These are phyloP conservation scores for Bocquillonia castaneifolia DNA, from an alignment of 441 rosid genomes.

Conservation along the genomic window DNA sequence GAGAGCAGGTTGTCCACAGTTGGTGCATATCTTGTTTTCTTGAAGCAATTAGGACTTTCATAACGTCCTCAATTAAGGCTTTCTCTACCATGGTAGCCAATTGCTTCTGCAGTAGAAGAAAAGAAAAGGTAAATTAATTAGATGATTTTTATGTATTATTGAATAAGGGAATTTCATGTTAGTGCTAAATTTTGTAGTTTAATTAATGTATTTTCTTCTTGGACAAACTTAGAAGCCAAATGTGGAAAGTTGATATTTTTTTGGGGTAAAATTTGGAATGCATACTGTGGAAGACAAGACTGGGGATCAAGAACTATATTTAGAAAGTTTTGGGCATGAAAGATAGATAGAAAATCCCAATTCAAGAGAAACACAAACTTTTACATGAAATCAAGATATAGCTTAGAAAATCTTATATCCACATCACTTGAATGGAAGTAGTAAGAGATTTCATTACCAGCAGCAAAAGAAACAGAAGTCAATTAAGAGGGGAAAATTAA, in stretches of 20 bases:
- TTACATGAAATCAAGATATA: constrained; percentile 36
- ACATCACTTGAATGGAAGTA: constrained; percentile 13
- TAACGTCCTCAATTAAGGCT: constrained; percentile 93
- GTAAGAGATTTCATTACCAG: constrained; percentile 2
- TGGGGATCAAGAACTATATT: constrained; percentile 35
- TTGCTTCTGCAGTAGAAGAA: constrained; percentile 59
- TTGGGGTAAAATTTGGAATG: constrained; percentile 26
- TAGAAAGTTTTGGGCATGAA: constrained; percentile 30
- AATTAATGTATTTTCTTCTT: not conserved
- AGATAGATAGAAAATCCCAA: constrained; percentile 26
- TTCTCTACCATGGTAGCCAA: constrained; percentile 90
- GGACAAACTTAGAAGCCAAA: constrained; percentile 29
- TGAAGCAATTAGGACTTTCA: constrained; percentile 92
- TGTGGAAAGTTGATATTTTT: constrained; percentile 45
- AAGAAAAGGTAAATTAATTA: not conserved
- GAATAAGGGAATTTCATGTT: constrained; percentile 6
- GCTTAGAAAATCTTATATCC: not conserved
- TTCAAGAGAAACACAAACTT: constrained; percentile 27
- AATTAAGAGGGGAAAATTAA: not conserved
- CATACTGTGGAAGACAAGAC: constrained; percentile 48
- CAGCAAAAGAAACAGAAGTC: constrained; percentile 11
- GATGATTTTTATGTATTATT: not conserved
- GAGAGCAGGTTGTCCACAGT: constrained; percentile 93
- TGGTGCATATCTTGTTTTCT: constrained; percentile 97
- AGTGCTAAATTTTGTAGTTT: constrained; percentile 2